These are phyloP conservation scores for Senecio squalidus DNA, from an alignment of 140 eudicot species.

Conservation along the genomic window DNA sequence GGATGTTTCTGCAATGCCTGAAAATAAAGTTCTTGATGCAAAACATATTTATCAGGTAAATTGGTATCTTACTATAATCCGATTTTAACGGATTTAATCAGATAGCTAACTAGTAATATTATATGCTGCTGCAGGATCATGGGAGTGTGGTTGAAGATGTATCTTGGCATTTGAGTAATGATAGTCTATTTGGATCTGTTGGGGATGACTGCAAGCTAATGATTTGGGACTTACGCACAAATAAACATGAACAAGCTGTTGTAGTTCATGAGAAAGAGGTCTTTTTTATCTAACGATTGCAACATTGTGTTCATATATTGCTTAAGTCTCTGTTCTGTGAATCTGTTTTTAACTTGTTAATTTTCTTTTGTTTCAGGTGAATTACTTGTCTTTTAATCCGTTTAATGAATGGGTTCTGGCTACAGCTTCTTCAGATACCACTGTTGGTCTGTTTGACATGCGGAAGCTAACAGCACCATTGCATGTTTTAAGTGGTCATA, in stretches of 20 bases:
- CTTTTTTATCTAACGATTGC: not conserved
- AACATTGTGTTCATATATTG: not conserved
- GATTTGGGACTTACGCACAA: slow-evolving; percentile 88
- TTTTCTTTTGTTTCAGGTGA: slow-evolving; percentile 46
- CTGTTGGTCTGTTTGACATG: slow-evolving; percentile 86
- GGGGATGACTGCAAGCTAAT: slow-evolving; percentile 87
- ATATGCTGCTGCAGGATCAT: slow-evolving; percentile 53
- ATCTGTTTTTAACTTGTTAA: not conserved
- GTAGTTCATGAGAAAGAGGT: slow-evolving; percentile 92
- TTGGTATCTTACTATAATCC: not conserved
- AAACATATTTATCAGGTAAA: slow-evolving; percentile 49
- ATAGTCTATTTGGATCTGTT: slow-evolving; percentile 79
- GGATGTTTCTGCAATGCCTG: slow-evolving; percentile 78
- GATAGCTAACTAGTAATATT: not conserved
- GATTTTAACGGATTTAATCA: not conserved
- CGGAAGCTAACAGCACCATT: slow-evolving; percentile 72
- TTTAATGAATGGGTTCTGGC: slow-evolving; percentile 83
- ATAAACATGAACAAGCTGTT: slow-evolving; percentile 73
- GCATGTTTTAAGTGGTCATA: slow-evolving; percentile 71
- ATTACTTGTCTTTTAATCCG: slow-evolving; percentile 83
- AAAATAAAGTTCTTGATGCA: slow-evolving; percentile 63
- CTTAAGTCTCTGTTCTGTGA: not conserved
- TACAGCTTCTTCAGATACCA: slow-evolving; percentile 93
- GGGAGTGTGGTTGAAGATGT: slow-evolving; percentile 81
- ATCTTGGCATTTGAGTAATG: slow-evolving; percentile 83